Percentiles rank a stretch among this genome's conserved stretches.
Conservation (phyloP, 1,139 yeast species). For the Taphrina flavorubra region DNA sequence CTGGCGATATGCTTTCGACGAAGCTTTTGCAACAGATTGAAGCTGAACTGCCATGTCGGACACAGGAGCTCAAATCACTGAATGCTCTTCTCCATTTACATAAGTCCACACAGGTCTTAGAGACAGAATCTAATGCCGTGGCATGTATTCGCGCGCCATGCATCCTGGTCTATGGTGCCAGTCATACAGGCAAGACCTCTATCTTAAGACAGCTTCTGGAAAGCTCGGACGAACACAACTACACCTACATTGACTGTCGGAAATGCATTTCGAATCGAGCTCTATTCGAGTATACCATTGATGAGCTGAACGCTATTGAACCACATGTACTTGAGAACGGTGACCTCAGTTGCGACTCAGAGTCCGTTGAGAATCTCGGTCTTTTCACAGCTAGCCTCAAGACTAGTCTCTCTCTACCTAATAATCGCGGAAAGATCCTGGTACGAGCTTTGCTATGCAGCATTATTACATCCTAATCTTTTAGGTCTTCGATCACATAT, state of each 20-base stretch:
- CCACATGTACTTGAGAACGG: constrained; percentile 10
- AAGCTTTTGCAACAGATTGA: constrained; percentile 10
- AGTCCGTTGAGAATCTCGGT: constrained; percentile 15
- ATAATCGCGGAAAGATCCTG: not conserved
- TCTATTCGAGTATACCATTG: constrained; percentile 24
- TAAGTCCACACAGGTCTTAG: not conserved
- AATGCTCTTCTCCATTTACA: constrained; percentile 17
- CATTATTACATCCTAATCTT: not conserved
- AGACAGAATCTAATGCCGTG: not conserved
- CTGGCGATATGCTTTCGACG: constrained; percentile 2
- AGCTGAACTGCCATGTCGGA: constrained; percentile 11
- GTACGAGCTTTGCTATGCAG: not conserved
- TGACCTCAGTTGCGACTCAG: not conserved
- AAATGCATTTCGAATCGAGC: constrained; percentile 18
- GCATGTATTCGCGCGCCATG: constrained; percentile 3
- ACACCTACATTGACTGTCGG: constrained; percentile 13
- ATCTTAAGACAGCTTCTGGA: constrained; percentile 1
- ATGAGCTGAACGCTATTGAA: not conserved
- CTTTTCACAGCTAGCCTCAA: constrained; percentile 1
- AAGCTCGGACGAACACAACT: constrained; percentile 2
- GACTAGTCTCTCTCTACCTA: not conserved
- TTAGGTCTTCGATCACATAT: constrained; percentile 27
- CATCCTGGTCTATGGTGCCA: constrained; percentile 28
- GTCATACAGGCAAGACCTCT: constrained; percentile 27
- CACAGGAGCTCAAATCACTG: constrained; percentile 5